Base-by-base conservation (phyloP, 768 basidiomycete species). In the Coprinopsis cinerea region DNA sequence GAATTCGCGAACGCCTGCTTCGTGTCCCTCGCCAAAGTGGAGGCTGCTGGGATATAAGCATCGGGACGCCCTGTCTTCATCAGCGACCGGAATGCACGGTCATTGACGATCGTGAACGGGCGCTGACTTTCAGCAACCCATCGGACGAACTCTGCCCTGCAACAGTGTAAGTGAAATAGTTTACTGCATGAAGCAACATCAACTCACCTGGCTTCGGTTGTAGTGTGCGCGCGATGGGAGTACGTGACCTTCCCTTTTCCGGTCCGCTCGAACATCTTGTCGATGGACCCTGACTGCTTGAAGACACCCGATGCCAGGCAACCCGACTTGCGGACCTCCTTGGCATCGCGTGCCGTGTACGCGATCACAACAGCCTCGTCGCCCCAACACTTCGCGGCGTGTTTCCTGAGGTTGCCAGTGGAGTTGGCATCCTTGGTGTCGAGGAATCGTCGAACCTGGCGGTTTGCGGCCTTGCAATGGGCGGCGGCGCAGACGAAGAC, bases 341-440 rank as follows among this genome's bases (percentile, higher is more conserved):
- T 34, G 5, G 45, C 35, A 32, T 54, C 32, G 15, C n/a, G 35
- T 1, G 52, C 39, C 2, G 44, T 40, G 22, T 57, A 46, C 0
- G 56, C 64, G 1, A 44, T 55, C 2, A 54, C 41, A 5, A 64
- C 34, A 1, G 55, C 55, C 2, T 61, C 63, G 0, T 52, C 22
- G 0, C 67, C 62, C 60, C 59, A 69, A 51, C 68, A 70, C 0
- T 2, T 15, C 7, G 44, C 51, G 0, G 54, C 64, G 53, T 72
- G 63, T 40, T 45, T 53, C 0, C 46, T 40, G 39, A 67, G 50
- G 52, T 68, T 68, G 0, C 61, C 54, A 3, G 57, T 60, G 4
- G 55, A 60, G 1, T 18, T 48, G 11, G 42, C 42, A 25, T 57
- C 57, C 4, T 35, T 42, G 2, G 40, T 56, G 25, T 57, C 55